Evolutionary conservation across 331 rosid genomes (phyloP), one percentile per base, ranked within the genome.

Genomic region (Quercus phellos): DNA sequence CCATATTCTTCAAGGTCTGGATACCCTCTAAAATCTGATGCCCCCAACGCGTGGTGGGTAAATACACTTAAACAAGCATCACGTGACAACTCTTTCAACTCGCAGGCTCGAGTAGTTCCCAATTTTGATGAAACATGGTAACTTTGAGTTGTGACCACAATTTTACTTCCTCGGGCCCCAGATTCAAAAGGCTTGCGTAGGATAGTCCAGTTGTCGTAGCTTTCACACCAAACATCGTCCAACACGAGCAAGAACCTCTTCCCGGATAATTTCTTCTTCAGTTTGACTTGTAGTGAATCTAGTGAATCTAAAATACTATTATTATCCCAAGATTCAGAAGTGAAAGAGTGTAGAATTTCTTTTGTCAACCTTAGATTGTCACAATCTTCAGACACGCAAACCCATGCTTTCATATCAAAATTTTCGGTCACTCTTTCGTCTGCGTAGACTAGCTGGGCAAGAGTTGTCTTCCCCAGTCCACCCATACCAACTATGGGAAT

Each of bases 401-500:
- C 77, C 84, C 84, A 76, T 10, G 46, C 32, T 34, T 61, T 29
- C 32, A 29, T 3, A 0, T 29, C 32, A 29, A 29, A 29, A 29
- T 29, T 0, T 3, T 4, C 0, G 32, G 4, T 29, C 32, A 29
- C 32, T 29, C 0, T 1, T 3, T 29, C 32, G 3, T 29, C 32
- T 29, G 0, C 0, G 32, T 29, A 29, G 32, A 29, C 32, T 29
- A 29, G 32, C 32, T 29, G 32, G 32, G 32, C 32, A 29, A 29
- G 32, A 21, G 87, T 69, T 0, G 86, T 85, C 51, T 85, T 85
- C 1, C 89, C 89, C 1, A 85, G 4, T 3, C 89, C 89, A 13
- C 81, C 89, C 86, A 82, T 85, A 5, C 89, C 89, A 2, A 82
- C 75, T 3, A 85, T 66, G 8, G 85, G 85, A 66, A 51, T 69